Conservation (phyloP, 2,329 filamentous ascomycete genomes). For the Torrubiella hemipterigena region DNA sequence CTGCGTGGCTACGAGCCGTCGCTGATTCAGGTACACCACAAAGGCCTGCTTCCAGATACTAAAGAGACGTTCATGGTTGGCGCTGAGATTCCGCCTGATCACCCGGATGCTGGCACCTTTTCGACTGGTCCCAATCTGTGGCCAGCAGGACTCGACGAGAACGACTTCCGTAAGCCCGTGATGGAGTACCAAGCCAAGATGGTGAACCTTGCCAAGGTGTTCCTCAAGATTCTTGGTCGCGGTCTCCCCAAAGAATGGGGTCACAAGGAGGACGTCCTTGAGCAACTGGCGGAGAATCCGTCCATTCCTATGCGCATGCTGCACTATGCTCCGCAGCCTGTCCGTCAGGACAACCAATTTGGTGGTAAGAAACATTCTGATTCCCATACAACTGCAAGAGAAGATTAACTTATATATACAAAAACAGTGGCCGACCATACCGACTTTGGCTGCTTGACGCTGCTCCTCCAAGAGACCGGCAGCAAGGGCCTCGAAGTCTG, state of each 20-base stretch:
- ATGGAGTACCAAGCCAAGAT: slow-evolving; percentile 28
- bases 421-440: slow-evolving; percentile 28
- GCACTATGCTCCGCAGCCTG: slow-evolving; percentile 33
- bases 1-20: slow-evolving; percentile 39
- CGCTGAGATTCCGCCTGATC: slow-evolving; percentile 24
- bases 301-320: slow-evolving; percentile 32
- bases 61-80: slow-evolving; percentile 28
- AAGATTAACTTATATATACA: no score
- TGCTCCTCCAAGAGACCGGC: slow-evolving; percentile 38
- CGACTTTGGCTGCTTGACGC: slow-evolving; percentile 44
- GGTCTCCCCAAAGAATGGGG: slow-evolving; percentile 26
- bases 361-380: no score
- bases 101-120: slow-evolving; percentile 28
- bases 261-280: slow-evolving; percentile 29
- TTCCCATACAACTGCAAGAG: no score
- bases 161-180: slow-evolving; percentile 24
- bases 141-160: slow-evolving; percentile 21
- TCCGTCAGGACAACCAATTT: slow-evolving; percentile 14
- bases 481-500: slow-evolving; percentile 41
- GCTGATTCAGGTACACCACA: slow-evolving; percentile 30
- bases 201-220: slow-evolving; percentile 23
- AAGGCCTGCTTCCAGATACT: slow-evolving; percentile 29
- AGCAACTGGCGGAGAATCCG: no score
- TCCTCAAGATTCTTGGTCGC: slow-evolving; percentile 29
- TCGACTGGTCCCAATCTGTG: slow-evolving; percentile 30